Percentiles rank a stretch among this genome's conserved stretches.
Evolutionary conservation across 1,284 basidiomycete genomes (phyloP).

Genomic region (Fomitopsis palustris): DNA sequence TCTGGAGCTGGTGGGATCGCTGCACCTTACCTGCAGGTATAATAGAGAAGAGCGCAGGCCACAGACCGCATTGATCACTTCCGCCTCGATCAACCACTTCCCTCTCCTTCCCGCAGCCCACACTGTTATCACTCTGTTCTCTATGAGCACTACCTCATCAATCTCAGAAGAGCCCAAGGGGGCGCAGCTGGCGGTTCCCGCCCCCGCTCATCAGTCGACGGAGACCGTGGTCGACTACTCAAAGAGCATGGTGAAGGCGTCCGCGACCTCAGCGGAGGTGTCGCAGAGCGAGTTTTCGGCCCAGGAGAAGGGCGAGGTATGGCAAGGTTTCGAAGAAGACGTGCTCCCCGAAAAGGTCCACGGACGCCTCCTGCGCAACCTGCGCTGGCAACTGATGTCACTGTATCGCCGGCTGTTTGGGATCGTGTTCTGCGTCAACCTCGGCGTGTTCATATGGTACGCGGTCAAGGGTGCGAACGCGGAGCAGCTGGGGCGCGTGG

Average conservation of each 20-base stretch:
- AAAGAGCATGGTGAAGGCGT: conserved; percentile 4
- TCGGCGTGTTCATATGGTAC: conserved; percentile 46
- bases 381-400: conserved; percentile 50
- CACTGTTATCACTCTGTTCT: not conserved
- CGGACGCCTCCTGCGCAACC: conserved; percentile 39
- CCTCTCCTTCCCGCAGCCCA: not conserved
- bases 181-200: not conserved
- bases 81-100: not conserved
- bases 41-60: not conserved
- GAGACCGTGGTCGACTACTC: conserved; percentile 7
- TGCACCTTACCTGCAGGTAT: not conserved
- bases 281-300: conserved; percentile 16
- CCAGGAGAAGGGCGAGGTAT: conserved; percentile 30
- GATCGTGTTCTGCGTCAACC: conserved; percentile 50
- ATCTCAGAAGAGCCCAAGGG: not conserved
- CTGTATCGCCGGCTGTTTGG: conserved; percentile 56
- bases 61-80: not conserved
- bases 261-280: conserved; percentile 13
- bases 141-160: not conserved
- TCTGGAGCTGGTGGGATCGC: not conserved
- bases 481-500: conserved; percentile 42
- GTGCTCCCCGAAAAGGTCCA: conserved; percentile 47
- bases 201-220: conserved; percentile 4
- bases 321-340: conserved; percentile 51
- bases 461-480: conserved; percentile 36